A percentile compares a stretch with the other conserved stretches of the same genome.
These are phyloP conservation scores for Cryptomeria japonica DNA, from an alignment of 75 land plant species.

Conservation along the genomic window DNA sequence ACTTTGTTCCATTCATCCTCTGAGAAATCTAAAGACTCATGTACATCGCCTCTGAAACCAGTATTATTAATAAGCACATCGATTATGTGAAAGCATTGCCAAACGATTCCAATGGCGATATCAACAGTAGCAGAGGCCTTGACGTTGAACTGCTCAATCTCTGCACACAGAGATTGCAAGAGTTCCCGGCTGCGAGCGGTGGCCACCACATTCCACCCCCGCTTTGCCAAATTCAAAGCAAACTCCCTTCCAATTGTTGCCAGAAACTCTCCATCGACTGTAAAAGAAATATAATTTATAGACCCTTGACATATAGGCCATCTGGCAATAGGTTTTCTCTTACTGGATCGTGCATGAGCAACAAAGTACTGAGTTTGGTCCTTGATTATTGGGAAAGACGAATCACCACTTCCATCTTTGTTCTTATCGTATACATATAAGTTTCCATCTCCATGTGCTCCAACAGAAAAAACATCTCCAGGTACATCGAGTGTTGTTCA, in stretches of 20 bases:
- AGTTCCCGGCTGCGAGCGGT: slow-evolving; percentile 61
- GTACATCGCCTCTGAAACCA: slow-evolving; percentile 64
- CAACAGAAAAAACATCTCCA: slow-evolving; percentile 86
- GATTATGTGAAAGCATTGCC: slow-evolving; percentile 55
- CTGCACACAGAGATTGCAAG: slow-evolving; percentile 52
- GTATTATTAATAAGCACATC: slow-evolving; percentile 65
- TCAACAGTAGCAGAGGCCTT: slow-evolving; percentile 19
- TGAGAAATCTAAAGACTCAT: no score
- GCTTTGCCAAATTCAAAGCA: slow-evolving; percentile 53
- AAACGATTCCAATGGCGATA: slow-evolving; percentile 45
- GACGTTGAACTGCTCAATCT: slow-evolving; percentile 20
- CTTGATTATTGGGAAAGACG: slow-evolving; percentile 86
- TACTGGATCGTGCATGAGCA: slow-evolving; percentile 88
- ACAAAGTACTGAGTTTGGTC: slow-evolving; percentile 87
- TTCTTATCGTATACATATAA: slow-evolving; percentile 94
- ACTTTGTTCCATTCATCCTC: no score
- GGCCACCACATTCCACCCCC: slow-evolving; percentile 57
- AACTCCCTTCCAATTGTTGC: slow-evolving; percentile 80
- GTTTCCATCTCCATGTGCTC: slow-evolving; percentile 97
- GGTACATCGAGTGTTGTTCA: no score
- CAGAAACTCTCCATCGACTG: no score
- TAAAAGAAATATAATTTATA: no score
- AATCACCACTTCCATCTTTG: slow-evolving; percentile 92
- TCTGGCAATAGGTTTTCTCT: no score
- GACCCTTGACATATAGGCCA: no score